Evolutionary conservation across 768 basidiomycete species (phyloP), one percentile per base, ranked within the genome.

Genomic region (Kwoniella mangroviensis): DNA sequence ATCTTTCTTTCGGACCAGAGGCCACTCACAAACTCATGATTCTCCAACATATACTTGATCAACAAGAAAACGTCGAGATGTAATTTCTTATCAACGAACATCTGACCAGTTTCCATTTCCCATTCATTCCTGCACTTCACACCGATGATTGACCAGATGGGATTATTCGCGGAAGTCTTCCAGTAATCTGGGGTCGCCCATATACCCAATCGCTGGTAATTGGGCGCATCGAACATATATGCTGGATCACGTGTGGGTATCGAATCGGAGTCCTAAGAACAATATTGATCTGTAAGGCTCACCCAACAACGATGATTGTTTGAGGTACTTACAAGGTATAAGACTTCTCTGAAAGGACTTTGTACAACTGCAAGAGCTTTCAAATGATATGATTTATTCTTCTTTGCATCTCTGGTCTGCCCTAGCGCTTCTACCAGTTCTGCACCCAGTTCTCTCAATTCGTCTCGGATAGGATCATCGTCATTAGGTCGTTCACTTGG

Each of bases 381-480:
- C 6, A 83, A 67, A 51, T 81, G 80, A 65, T 83, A 82, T 49
- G 75, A 79, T 68, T 82, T 84, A 70, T 82, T 84, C 34, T 80
- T 82, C 0, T 79, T 77, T 0, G 69, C 70, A 49, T 84, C 79
- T 43, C 75, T 77, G 22, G 65, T 70, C 54, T 82, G 79, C 0
- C 76, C 76, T 34, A 74, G 64, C 1, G 75, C 77, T 59, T 83
- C 80, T n/a, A 84, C 80, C 19, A 85, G 91, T 49, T 85, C 85
- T 17, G 90, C 78, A 3, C 87, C 86, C 7, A 85, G 79, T 45
- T 84, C 76, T 67, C 85, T 82, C 66, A 93, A 83, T 63, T 85
- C 86, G 21, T 72, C 34, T 49, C 75, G 65, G 52, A 84, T 75
- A 3, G 79, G 70, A 34, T 75, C 74, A 61, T 84, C 81, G 0